A percentile compares a stretch with the other conserved stretches of the same genome.
These are phyloP conservation scores for Colletotrichum nymphaeae DNA, from an alignment of 2,329 filamentous ascomycete genomes.

Conservation along the genomic window DNA sequence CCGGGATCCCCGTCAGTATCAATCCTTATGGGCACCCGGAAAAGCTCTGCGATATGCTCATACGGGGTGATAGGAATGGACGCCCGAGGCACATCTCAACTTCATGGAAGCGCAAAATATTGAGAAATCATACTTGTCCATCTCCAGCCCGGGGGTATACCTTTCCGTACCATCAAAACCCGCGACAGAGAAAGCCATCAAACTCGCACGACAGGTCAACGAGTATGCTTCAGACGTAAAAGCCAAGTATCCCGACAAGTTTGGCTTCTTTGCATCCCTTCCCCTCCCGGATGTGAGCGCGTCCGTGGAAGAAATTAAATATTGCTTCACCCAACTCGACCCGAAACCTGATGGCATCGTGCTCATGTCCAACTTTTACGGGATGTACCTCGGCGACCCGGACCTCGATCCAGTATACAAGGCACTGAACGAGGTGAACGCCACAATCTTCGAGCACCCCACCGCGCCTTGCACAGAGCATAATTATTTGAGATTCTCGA, in stretches of 20 bases:
- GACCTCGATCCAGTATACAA: constrained; percentile 58
- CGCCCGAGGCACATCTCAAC: constrained; percentile 30
- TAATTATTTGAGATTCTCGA: constrained; percentile 21
- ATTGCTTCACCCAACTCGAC: constrained; percentile 51
- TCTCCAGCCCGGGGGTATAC: constrained; percentile 42
- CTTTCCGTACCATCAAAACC: constrained; percentile 37
- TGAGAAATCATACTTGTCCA: constrained; percentile 38
- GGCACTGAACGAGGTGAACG: constrained; percentile 56
- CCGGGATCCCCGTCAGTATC: constrained; percentile 38
- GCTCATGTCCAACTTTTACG: constrained; percentile 63
- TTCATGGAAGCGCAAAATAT: constrained; percentile 40
- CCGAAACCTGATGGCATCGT: constrained; percentile 59
- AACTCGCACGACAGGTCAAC: constrained; percentile 38
- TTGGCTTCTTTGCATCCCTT: constrained; percentile 65
- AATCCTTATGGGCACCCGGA: accelerated
- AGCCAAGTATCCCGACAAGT: constrained; percentile 34
- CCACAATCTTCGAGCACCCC: constrained; percentile 65
- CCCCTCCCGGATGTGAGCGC: constrained; percentile 62
- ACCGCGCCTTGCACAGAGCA: constrained; percentile 57
- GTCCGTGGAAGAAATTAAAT: constrained; percentile 59
- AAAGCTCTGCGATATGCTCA: not conserved
- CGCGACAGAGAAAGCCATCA: constrained; percentile 46
- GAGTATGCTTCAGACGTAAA: constrained; percentile 38
- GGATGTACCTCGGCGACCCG: constrained; percentile 61
- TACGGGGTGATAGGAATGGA: not conserved